Conservation (phyloP, 1,139 yeast genomes). For the Citeromyces hawaiiensis region DNA sequence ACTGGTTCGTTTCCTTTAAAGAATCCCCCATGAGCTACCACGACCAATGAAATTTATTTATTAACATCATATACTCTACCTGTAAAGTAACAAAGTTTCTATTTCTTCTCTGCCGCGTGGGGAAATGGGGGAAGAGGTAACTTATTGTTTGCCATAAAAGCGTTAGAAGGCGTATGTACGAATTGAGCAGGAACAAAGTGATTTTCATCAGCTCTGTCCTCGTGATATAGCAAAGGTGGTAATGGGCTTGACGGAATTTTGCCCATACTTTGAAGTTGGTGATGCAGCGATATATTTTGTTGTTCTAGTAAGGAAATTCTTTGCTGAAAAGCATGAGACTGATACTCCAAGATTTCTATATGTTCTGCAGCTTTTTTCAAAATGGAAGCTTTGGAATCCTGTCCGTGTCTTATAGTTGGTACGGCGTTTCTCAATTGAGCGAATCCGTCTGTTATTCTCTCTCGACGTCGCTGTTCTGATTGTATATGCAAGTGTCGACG, state of each 20-base stretch:
- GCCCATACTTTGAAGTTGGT: slow-evolving; percentile 2
- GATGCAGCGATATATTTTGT: slow-evolving; percentile 3
- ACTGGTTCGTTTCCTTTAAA: too few relatives aligned
- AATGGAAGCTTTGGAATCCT: slow-evolving; percentile 29
- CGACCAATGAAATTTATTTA: too few relatives aligned
- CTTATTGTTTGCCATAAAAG: not conserved
- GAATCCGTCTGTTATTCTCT: slow-evolving; percentile 30
- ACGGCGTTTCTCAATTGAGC: slow-evolving; percentile 22
- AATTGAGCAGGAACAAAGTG: not conserved
- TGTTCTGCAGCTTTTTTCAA: slow-evolving; percentile 24
- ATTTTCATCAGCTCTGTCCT: not conserved
- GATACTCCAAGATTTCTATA: slow-evolving; percentile 20
- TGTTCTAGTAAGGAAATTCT: slow-evolving; percentile 2
- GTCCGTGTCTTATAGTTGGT: slow-evolving; percentile 25
- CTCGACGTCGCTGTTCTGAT: slow-evolving; percentile 29
- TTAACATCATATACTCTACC: not conserved
- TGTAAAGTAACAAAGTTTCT: not conserved
- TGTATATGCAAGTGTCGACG: slow-evolving; percentile 22
- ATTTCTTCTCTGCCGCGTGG: not conserved
- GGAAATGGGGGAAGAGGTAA: not conserved
- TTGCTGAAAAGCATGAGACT: slow-evolving; percentile 7
- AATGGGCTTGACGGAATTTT: slow-evolving; percentile 1
- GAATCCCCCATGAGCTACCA: too few relatives aligned
- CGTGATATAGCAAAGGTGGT: not conserved
- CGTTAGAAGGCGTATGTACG: not conserved